Percentiles rank a stretch among this genome's conserved stretches.
Conservation (phyloP, 805 yeast species). For the Pichia californica region DNA sequence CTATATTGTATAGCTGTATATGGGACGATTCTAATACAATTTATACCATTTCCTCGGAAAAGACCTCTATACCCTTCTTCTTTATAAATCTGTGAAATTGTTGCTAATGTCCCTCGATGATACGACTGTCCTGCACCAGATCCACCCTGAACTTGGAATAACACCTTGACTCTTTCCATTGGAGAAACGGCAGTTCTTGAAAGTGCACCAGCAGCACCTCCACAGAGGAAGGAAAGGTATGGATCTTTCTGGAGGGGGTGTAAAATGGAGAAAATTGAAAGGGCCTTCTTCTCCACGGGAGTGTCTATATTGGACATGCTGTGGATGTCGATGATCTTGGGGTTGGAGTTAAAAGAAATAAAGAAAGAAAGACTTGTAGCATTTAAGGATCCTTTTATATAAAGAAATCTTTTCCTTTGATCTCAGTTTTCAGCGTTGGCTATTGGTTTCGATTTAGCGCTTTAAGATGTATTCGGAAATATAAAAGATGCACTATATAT, state of each 20-base stretch:
- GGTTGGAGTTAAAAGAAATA: no score
- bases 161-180: conserved; percentile 86
- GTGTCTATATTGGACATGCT: no score
- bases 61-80: conserved; percentile 92
- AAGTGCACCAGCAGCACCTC: conserved; percentile 74
- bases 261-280: background rate
- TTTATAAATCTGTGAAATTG: conserved; percentile 69
- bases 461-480: no score
- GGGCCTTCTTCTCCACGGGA: no score
- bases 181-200: conserved; percentile 93
- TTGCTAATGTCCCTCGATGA: conserved; percentile 67
- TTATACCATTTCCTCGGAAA: conserved; percentile 85
- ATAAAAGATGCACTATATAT: no score
- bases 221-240: conserved; percentile 59
- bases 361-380: no score
- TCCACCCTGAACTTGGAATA: conserved; percentile 86
- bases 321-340: no score
- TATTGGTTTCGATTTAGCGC: no score
- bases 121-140: conserved; percentile 18
- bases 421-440: no score
- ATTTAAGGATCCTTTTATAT: no score
- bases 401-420: no score
- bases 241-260: conserved; percentile 34
- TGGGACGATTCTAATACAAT: conserved; percentile 87
- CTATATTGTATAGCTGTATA: conserved; percentile 92